A percentile compares a stretch with the other conserved stretches of the same genome.
These are phyloP conservation scores for Umbelopsis vinacea DNA, from an alignment of 192 early-diverging fungal genomes.

Conservation along the genomic window DNA sequence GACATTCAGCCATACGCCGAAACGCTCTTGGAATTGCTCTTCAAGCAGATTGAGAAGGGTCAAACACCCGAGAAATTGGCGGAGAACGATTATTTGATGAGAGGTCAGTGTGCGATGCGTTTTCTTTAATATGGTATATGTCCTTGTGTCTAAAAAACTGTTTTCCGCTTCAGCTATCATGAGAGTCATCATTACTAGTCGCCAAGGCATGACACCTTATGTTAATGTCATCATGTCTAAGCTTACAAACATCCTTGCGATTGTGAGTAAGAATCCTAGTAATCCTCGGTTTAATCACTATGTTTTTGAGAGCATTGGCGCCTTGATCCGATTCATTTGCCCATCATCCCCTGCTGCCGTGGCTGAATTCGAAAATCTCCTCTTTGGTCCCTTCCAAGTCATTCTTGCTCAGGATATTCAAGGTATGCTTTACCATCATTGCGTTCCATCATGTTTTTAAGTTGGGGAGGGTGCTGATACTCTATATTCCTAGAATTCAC, in stretches of 20 bases:
- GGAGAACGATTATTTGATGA: conserved; percentile 97
- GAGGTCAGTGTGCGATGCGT: conserved; percentile 53
- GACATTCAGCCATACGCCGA: conserved; percentile 77
- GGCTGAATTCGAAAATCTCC: conserved; percentile 79
- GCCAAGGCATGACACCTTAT: conserved; percentile 72
- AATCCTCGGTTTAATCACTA: conserved; percentile 99
- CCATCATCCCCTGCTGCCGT: conserved; percentile 69
- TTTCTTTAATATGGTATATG: neutral
- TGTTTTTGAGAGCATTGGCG: conserved; percentile 91
- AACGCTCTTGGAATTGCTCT: conserved; percentile 72
- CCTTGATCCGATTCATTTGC: conserved; percentile 87
- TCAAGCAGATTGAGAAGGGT: conserved; percentile 75
- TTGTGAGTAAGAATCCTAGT: conserved; percentile 92
- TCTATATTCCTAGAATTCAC: conserved; percentile 73
- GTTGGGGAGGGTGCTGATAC: neutral
- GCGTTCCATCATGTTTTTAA: too few species aligned
- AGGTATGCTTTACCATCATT: conserved; percentile 37
- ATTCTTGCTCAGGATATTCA: conserved; percentile 85
- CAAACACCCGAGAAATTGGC: conserved; percentile 90
- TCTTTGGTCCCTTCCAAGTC: conserved; percentile 88
- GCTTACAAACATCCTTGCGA: conserved; percentile 77
- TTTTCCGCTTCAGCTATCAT: conserved; percentile 62
- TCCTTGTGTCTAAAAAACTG: neutral
- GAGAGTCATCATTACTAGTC: conserved; percentile 81
- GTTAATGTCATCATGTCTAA: conserved; percentile 74